phyloP scores from a whole-genome alignment of 1,139 yeast species.

The Sugiyamaella castrensis region DNA sequence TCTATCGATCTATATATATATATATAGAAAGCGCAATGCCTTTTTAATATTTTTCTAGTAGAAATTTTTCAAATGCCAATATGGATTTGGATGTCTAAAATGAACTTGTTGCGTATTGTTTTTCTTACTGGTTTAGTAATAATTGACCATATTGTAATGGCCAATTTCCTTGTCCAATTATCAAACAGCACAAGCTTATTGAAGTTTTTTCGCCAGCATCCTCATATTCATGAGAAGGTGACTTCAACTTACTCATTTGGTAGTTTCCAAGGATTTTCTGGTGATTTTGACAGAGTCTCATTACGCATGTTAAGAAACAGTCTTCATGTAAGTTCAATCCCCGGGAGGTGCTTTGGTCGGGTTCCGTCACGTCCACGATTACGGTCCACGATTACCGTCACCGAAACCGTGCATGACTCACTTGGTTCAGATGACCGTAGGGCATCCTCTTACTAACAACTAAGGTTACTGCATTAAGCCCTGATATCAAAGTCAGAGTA shows the following conservation, averaged over 20 bases:
- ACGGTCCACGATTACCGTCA: too few relatives aligned
- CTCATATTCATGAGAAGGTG: conserved; percentile 24
- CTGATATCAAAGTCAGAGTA: conserved; percentile 30
- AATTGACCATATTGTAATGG: background rate
- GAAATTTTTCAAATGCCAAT: too few relatives aligned
- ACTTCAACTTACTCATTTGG: conserved; percentile 32
- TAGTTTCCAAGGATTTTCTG: conserved; percentile 31
- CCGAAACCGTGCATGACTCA: too few relatives aligned
- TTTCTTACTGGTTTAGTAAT: too few relatives aligned
- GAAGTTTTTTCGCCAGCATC: conserved; percentile 27
- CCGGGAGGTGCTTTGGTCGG: background rate
- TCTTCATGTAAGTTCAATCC: conserved; percentile 19
- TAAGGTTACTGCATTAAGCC: conserved; percentile 31
- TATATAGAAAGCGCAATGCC: too few relatives aligned
- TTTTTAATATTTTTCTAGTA: too few relatives aligned
- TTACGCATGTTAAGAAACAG: conserved; percentile 23
- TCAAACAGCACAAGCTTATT: conserved; percentile 23
- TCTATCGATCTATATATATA: too few relatives aligned
- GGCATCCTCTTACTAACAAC: too few relatives aligned
- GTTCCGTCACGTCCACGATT: too few relatives aligned
- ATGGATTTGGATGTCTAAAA: too few relatives aligned
- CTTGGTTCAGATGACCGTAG: too few relatives aligned
- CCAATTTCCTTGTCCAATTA: conserved; percentile 31
- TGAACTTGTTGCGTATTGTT: too few relatives aligned
- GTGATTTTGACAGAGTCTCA: conserved; percentile 27